These are phyloP conservation scores for Tetrahymena thermophila DNA, from an alignment of 73 alveolate species.

Conservation along the genomic window DNA sequence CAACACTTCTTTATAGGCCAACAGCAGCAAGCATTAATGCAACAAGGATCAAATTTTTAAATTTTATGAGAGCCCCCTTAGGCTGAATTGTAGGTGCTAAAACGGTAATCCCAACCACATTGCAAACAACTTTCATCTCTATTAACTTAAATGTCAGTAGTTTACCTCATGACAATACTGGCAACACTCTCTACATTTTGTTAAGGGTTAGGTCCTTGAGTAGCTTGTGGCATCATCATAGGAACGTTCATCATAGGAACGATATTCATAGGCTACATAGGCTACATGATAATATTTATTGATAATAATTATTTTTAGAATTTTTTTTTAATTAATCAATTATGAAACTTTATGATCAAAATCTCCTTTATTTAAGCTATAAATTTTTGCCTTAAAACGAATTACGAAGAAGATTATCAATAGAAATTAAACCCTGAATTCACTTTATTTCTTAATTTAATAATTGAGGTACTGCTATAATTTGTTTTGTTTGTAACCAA, in stretches of 20 bases:
- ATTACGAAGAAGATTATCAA: no score
- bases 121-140: not conserved
- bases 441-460: no score
- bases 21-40: not conserved
- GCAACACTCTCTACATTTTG: not conserved
- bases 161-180: not conserved
- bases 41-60: not conserved
- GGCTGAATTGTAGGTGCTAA: not conserved
- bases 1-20: not conserved
- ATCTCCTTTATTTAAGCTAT: no score
- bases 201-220: not conserved
- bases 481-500: no score
- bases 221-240: not conserved
- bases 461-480: no score
- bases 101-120: not conserved
- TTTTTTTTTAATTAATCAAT: no score
- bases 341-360: no score
- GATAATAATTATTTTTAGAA: no score
- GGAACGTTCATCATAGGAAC: not conserved
- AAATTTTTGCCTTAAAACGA: no score
- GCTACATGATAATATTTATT: not conserved
- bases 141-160: no score
- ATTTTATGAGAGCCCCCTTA: not conserved
- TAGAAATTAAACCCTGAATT: no score
- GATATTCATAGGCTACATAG: not conserved